Base-by-base conservation (phyloP, 768 basidiomycete species). In the Baorangia bicolor region DNA sequence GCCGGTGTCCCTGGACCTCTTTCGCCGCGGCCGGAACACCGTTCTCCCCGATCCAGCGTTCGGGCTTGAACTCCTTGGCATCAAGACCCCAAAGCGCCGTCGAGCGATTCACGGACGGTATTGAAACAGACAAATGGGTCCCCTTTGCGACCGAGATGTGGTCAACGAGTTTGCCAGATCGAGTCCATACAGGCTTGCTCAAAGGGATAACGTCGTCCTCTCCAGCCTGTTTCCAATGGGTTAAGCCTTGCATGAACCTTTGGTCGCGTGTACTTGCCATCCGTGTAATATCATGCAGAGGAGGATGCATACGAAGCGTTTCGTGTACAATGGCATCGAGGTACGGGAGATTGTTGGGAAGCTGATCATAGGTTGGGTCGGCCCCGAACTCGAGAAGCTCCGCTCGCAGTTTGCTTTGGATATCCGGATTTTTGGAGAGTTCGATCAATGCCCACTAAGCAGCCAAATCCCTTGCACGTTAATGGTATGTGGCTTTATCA, bases 141-240 rank as follows among this genome's bases (percentile, higher is more conserved):
- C 80, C 84, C 56, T 80, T 81, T 20, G 75, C 70, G 35, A 87
- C 68, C 6, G 72, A 42, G 46, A 87, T 67, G 18, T 69, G 72
- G 23, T 72, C 65, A 16, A 80, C 70, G 0, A 62, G 57, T 40
- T 73, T 63, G 0, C 83, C 83, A 0, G 77, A 66, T 0, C 67
- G 58, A 0, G 78, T 79, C 12, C 61, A 66, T n/a, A 86, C 61
- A 5, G 84, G 83, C 2, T 64, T 62, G 12, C 73, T 74, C n/a
- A 88, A 74, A 0, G 85, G 86, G 13, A 90, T 75, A 2, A 84
- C 65, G 53, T 85, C 81, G 62, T 88, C 85, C 53, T 77, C 69
- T 1, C 69, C 63, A 0, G 81, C 78, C 77, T 83, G 55, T 55
- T 21, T 78, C 8, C n/a, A 5, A 27, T 30, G 18, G 11, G 3